A percentile compares a stretch with the other conserved stretches of the same genome.
Evolutionary conservation across 805 yeast genomes (phyloP).

Genomic region (Komagataella pastoris): DNA sequence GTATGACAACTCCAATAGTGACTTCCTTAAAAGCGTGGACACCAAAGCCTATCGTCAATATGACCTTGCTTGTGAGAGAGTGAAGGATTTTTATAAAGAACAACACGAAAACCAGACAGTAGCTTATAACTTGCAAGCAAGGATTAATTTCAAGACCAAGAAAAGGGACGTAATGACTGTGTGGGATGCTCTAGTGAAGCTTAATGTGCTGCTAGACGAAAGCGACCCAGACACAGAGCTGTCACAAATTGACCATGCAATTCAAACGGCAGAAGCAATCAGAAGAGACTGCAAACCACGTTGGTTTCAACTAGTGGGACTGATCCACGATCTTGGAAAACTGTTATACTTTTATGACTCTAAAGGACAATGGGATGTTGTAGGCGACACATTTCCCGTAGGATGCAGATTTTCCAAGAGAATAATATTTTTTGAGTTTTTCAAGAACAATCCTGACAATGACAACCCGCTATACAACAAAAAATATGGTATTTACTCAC

Average conservation of each 20-base stretch:
- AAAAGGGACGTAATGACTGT: constrained; percentile 53
- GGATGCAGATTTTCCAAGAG: constrained; percentile 53
- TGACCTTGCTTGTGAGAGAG: constrained; percentile 56
- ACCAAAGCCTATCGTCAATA: constrained; percentile 42
- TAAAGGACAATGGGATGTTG: constrained; percentile 72
- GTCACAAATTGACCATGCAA: constrained; percentile 63
- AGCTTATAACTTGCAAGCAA: constrained; percentile 57
- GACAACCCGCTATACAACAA: constrained; percentile 51
- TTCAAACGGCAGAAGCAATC: constrained; percentile 68
- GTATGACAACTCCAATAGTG: background rate
- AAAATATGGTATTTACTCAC: constrained; percentile 53
- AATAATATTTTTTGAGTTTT: constrained; percentile 48
- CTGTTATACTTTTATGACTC: constrained; percentile 57
- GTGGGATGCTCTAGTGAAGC: constrained; percentile 56
- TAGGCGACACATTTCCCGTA: constrained; percentile 68
- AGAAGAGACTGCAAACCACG: constrained; percentile 54
- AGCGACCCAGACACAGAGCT: constrained; percentile 67
- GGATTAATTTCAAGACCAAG: constrained; percentile 59
- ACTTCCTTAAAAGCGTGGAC: constrained; percentile 2
- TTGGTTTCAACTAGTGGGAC: constrained; percentile 67
- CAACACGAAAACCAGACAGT: constrained; percentile 63
- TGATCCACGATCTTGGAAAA: constrained; percentile 62
- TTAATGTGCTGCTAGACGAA: constrained; percentile 53
- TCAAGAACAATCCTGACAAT: constrained; percentile 45
- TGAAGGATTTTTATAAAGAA: constrained; percentile 49